Evolutionary conservation across 805 yeast genomes (phyloP).

Genomic region (Saccharomyces mikatae): DNA sequence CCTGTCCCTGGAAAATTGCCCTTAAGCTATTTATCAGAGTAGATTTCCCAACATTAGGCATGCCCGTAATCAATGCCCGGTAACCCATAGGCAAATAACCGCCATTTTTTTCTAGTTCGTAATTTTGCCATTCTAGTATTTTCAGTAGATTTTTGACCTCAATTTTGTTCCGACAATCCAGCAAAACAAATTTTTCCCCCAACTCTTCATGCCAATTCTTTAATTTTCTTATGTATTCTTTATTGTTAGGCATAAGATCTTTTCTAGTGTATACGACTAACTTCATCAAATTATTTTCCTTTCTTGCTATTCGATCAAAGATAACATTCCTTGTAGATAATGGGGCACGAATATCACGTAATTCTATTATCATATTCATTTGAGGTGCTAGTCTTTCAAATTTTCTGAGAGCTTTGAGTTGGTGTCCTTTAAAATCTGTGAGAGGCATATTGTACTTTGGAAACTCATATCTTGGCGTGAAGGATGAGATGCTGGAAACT

Average conservation of each 20-base stretch:
- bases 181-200: slow-evolving; percentile 40
- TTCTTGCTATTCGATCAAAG: slow-evolving; percentile 56
- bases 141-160: slow-evolving; percentile 48
- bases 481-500: slow-evolving; percentile 17
- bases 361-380: slow-evolving; percentile 72
- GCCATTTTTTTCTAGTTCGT: slow-evolving; percentile 21
- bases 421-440: slow-evolving; percentile 88
- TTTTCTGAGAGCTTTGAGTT: slow-evolving; percentile 62
- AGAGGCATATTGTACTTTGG: slow-evolving; percentile 63
- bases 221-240: slow-evolving; percentile 23
- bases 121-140: slow-evolving; percentile 39
- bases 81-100: slow-evolving; percentile 83
- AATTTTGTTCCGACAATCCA: slow-evolving; percentile 47
- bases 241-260: slow-evolving; percentile 42
- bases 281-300: slow-evolving; percentile 30
- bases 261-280: slow-evolving; percentile 65
- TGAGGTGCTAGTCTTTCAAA: slow-evolving; percentile 68
- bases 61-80: slow-evolving; percentile 71
- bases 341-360: slow-evolving; percentile 88
- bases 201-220: slow-evolving; percentile 40
- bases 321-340: slow-evolving; percentile 70
- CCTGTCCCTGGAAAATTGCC: slow-evolving; percentile 18
- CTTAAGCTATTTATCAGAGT: slow-evolving; percentile 73
- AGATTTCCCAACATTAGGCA: slow-evolving; percentile 98
- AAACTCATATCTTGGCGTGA: slow-evolving; percentile 63